These are phyloP conservation scores for Nemania diffusa DNA, from an alignment of 2,329 filamentous ascomycete species.

Conservation along the genomic window DNA sequence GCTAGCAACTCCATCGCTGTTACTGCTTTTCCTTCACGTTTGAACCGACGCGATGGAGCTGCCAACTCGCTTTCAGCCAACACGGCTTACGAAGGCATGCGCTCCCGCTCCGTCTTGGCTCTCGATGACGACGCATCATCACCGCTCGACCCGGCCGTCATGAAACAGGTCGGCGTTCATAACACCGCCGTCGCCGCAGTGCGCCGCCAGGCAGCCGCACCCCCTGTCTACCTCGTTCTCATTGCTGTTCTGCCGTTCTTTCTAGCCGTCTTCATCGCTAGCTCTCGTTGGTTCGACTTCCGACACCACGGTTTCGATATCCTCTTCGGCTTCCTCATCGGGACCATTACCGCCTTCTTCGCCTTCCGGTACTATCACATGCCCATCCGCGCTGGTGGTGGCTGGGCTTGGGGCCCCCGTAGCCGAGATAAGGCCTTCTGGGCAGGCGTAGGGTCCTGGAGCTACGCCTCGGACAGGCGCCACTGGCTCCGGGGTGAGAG, in stretches of 20 bases:
- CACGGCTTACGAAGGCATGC: conserved; percentile 52
- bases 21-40: conserved; percentile 81
- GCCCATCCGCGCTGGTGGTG: conserved; percentile 79
- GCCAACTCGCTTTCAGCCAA: conserved; percentile 31
- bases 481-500: conserved; percentile 44
- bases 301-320: conserved; percentile 95
- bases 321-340: conserved; percentile 83
- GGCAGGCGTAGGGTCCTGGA: conserved; percentile 73
- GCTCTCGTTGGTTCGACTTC: conserved; percentile 87
- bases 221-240: conserved; percentile 81
- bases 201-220: conserved; percentile 80
- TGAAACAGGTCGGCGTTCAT: conserved; percentile 50
- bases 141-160: conserved; percentile 45
- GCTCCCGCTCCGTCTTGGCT: conserved; percentile 24
- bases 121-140: conserved; percentile 43
- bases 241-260: conserved; percentile 77
- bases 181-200: conserved; percentile 60
- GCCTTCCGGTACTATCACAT: conserved; percentile 88
- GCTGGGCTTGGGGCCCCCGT: conserved; percentile 89
- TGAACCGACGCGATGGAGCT: conserved; percentile 54
- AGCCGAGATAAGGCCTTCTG: conserved; percentile 79
- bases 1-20: conserved; percentile 59
- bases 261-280: conserved; percentile 81
- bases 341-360: conserved; percentile 75
- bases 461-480: conserved; percentile 61